Percentiles rank a stretch among this genome's conserved stretches.
phyloP scores from a whole-genome alignment of 2,329 filamentous ascomycete species.

The Scedosporium aurantiacum region DNA sequence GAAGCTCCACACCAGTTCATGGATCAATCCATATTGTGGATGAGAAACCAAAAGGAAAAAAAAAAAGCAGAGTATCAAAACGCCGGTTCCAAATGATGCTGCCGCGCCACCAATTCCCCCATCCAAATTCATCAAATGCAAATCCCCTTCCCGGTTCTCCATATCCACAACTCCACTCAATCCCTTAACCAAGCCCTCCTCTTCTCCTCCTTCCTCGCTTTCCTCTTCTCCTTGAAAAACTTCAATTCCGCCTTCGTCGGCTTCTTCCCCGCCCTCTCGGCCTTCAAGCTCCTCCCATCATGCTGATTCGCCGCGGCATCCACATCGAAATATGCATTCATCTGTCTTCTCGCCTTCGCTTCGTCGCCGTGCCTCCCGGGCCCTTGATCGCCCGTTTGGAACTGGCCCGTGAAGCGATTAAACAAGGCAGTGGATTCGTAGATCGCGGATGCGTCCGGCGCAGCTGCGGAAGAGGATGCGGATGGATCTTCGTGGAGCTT shows the following conservation, averaged over 20 bases:
- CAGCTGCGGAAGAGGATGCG: slow-evolving; percentile 12
- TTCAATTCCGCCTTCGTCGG: slow-evolving; percentile 78
- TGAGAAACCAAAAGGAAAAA: not conserved
- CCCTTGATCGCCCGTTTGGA: slow-evolving; percentile 56
- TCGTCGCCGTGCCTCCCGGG: slow-evolving; percentile 76
- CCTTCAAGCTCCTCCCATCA: slow-evolving; percentile 81
- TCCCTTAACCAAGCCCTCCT: slow-evolving; percentile 81
- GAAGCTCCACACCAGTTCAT: not conserved
- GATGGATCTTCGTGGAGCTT: slow-evolving; percentile 34
- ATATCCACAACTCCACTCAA: slow-evolving; percentile 31
- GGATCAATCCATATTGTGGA: not conserved
- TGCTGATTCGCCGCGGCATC: slow-evolving; percentile 87
- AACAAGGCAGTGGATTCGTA: slow-evolving; percentile 59
- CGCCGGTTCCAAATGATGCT: not conserved
- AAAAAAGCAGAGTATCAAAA: slow-evolving; percentile 1
- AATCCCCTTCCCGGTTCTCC: not conserved
- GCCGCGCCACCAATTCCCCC: not conserved
- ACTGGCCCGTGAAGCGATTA: slow-evolving; percentile 81
- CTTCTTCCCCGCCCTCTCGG: slow-evolving; percentile 78
- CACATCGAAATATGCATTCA: slow-evolving; percentile 93
- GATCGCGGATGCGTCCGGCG: slow-evolving; percentile 5
- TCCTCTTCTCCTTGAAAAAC: slow-evolving; percentile 81
- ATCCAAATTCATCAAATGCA: not conserved
- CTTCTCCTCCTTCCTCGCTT: slow-evolving; percentile 88
- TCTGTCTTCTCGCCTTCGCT: slow-evolving; percentile 75